Base-by-base conservation (phyloP, 2,329 filamentous ascomycete species). In the Hypomyces perniciosus region DNA sequence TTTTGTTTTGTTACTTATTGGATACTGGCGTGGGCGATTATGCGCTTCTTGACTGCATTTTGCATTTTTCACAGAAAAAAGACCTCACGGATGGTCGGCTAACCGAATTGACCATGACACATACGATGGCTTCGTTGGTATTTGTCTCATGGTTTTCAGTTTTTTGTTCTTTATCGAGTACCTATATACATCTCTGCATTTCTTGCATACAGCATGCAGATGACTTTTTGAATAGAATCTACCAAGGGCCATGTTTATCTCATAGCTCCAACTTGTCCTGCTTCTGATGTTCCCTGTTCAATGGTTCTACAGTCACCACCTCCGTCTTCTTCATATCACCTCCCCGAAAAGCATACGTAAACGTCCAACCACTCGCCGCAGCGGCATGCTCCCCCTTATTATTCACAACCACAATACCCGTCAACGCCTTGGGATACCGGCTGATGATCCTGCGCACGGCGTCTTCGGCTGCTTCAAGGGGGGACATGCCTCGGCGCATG, bases 351-450 rank as follows among this genome's bases (percentile, higher is more conserved):
- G 77, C 65, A 55, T 81, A 81, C 3, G 74, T 77, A 55, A 80
- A 80, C 0, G 68, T 73, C 78, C 78, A 80, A 0, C 76, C 76
- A 2, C 74, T 78, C 0, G 65, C 77, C 0, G 78, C 78, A 1
- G 64, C 78, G 0, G 70, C 78, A 40, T 80, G 75, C 39, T 72
- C 65, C 0, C 77, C 78, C 45, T 70, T 60, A 28, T 60, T 72
- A 55, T 77, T 65, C 6, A 78, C 72, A 5, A 80, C 77, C 1
- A 80, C 75, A 3, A 81, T 61, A 0, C 78, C 78, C 45, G 71
- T 75, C 28, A 67, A 63, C 1, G 78, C 60, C 1, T 63, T 61
- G 0, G 77, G 76, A 43, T 74, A 78, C 59, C 69, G 74, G 9
- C 62, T 58, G 8, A 77, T 41, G 73, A 80, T 80, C 12, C 78